phyloP scores from a whole-genome alignment of 768 basidiomycete species.

The Cystobasidium onofrii region DNA sequence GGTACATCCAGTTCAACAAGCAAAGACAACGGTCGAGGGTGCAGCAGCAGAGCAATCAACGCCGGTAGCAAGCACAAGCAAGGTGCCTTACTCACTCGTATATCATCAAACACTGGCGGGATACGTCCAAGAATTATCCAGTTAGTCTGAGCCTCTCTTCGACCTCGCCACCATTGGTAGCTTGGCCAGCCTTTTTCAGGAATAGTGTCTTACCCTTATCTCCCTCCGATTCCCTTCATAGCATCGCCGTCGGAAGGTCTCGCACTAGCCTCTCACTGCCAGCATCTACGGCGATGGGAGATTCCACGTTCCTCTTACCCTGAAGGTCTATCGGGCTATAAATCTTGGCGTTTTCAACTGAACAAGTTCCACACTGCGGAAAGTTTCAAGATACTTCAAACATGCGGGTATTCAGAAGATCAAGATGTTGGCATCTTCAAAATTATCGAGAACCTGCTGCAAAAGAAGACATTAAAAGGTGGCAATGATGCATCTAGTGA shows the following conservation, averaged over 20 bases:
- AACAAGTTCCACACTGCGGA: slow-evolving; percentile 25
- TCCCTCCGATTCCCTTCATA: background rate
- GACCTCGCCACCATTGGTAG: background rate
- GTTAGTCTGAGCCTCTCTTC: background rate
- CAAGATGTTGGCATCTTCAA: slow-evolving; percentile 4
- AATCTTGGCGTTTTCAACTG: slow-evolving; percentile 21
- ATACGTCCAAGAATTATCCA: background rate
- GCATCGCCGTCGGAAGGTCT: slow-evolving; percentile 17
- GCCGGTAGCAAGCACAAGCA: slow-evolving; percentile 8
- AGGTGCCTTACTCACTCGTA: slow-evolving; percentile 16
- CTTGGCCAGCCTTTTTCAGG: background rate
- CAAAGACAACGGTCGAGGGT: background rate
- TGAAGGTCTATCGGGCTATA: slow-evolving; percentile 29
- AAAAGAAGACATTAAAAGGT: slow-evolving; percentile 28
- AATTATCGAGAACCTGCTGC: slow-evolving; percentile 1
- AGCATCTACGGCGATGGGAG: slow-evolving; percentile 22
- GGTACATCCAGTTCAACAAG: slow-evolving; percentile 2
- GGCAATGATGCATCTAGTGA: slow-evolving; percentile 16
- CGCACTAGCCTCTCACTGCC: slow-evolving; percentile 5
- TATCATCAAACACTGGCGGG: slow-evolving; percentile 6
- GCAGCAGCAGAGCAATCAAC: background rate
- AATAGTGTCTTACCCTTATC: background rate
- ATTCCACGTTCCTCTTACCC: slow-evolving; percentile 25
- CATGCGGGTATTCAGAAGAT: background rate
- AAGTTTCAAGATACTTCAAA: background rate